phyloP scores from a whole-genome alignment of 2,329 filamentous ascomycete genomes.

The Pestalotiopsis sp. region DNA sequence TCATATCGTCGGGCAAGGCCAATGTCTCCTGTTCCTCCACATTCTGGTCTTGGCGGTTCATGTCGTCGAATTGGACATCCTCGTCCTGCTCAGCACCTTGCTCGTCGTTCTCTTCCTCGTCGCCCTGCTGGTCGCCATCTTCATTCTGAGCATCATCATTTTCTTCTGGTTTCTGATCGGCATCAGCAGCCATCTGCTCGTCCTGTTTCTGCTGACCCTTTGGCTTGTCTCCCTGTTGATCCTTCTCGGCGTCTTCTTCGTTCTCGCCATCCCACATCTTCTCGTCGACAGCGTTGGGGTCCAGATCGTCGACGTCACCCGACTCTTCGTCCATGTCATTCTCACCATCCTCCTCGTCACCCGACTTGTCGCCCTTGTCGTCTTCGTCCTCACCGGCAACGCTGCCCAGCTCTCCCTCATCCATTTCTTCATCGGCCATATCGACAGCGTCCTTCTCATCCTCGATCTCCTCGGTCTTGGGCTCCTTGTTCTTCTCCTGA shows the following conservation, averaged over 20 bases:
- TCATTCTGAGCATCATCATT: constrained; percentile 57
- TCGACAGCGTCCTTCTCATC: constrained; percentile 86
- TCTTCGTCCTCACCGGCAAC: constrained; percentile 65
- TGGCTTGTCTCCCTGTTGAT: constrained; percentile 74
- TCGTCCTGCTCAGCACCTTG: constrained; percentile 63
- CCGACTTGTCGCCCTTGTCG: constrained; percentile 61
- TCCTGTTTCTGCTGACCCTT: constrained; percentile 70
- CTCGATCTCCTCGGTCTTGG: constrained; percentile 64
- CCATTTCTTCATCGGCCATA: constrained; percentile 89
- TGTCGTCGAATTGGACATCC: constrained; percentile 56
- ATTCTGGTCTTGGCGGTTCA: constrained; percentile 70
- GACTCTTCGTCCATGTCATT: constrained; percentile 88
- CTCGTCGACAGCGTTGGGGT: constrained; percentile 89
- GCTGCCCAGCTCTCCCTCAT: constrained; percentile 73
- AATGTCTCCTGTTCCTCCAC: constrained; percentile 80
- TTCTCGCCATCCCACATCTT: constrained; percentile 97
- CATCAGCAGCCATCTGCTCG: constrained; percentile 57
- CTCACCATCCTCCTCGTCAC: constrained; percentile 66
- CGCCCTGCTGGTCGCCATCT: constrained; percentile 45
- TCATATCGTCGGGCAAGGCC: constrained; percentile 86
- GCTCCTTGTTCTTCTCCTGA: constrained; percentile 73
- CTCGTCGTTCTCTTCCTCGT: constrained; percentile 59
- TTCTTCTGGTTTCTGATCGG: constrained; percentile 55
- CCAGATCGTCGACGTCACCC: constrained; percentile 88
- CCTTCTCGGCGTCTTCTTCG: constrained; percentile 79